Evolutionary conservation across 179 eudicot species (phyloP).

Genomic region (Beta macrorhiza): DNA sequence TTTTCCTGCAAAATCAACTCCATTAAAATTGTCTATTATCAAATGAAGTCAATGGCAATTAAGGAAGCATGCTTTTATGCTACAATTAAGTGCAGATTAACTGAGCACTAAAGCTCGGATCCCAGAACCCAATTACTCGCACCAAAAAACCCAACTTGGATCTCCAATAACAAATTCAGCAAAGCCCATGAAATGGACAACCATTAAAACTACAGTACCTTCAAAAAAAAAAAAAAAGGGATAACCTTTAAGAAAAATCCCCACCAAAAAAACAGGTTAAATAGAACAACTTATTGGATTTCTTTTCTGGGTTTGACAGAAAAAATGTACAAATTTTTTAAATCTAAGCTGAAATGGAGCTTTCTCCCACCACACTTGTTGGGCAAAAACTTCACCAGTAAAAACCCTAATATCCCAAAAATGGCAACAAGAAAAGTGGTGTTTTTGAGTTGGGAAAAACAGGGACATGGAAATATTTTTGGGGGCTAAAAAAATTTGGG

Average conservation of each 20-base stretch:
- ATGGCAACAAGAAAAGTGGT: constrained; percentile 31
- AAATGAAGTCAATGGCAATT: too few species aligned
- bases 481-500: neutral
- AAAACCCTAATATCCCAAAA: constrained; percentile 39
- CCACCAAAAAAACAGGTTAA: constrained; percentile 11
- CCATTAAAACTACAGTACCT: constrained; percentile 6
- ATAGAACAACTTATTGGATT: constrained; percentile 8
- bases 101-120: constrained; percentile 39
- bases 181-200: constrained; percentile 21
- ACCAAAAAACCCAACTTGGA: constrained; percentile 26
- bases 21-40: too few species aligned
- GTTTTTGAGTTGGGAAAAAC: constrained; percentile 30
- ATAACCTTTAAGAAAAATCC: constrained; percentile 12
- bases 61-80: too few species aligned
- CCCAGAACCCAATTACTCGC: constrained; percentile 34
- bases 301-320: constrained; percentile 31
- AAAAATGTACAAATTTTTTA: constrained; percentile 16
- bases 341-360: constrained; percentile 62
- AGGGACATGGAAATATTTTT: constrained; percentile 29
- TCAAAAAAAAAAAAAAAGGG: neutral
- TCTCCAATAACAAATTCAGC: constrained; percentile 22
- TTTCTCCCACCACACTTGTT: constrained; percentile 40
- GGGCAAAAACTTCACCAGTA: constrained; percentile 5
- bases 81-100: neutral
- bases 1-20: too few species aligned